Conservation (phyloP, 73 alveolate genomes). For the Paramecium pentaurelia region DNA sequence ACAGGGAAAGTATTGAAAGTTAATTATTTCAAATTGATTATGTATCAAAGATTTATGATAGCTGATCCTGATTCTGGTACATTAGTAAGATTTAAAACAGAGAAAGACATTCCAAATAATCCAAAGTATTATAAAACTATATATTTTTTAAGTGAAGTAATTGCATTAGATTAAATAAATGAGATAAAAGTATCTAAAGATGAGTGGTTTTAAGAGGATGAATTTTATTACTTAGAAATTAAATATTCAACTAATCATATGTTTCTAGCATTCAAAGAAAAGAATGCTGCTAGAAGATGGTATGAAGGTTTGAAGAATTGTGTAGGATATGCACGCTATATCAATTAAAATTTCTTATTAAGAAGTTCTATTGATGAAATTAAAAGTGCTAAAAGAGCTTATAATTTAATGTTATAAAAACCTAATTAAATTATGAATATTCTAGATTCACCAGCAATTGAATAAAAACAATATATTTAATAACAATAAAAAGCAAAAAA, state of each 20-base stretch:
- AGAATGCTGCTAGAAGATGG: constrained; percentile 31
- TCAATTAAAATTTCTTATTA: background rate
- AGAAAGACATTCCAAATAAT: constrained; percentile 14
- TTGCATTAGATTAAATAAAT: constrained; percentile 32
- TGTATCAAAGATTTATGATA: background rate
- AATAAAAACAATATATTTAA: background rate
- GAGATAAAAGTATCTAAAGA: background rate
- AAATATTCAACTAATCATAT: background rate
- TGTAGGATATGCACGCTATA: constrained; percentile 36
- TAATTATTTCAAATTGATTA: background rate
- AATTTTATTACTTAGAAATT: background rate
- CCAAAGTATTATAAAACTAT: background rate
- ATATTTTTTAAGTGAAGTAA: background rate
- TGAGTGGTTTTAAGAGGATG: constrained; percentile 30
- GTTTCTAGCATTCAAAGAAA: background rate
- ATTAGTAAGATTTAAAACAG: background rate
- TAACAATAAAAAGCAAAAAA: background rate
- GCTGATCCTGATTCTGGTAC: constrained; percentile 47
- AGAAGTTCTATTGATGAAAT: background rate
- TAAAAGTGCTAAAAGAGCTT: background rate
- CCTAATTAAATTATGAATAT: constrained; percentile 12
- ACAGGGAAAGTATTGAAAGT: background rate
- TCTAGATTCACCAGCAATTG: background rate
- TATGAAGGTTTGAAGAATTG: constrained; percentile 16
- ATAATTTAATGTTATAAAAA: background rate